phyloP scores from a whole-genome alignment of 139 green algal genomes.

The Chlorella sp. region DNA sequence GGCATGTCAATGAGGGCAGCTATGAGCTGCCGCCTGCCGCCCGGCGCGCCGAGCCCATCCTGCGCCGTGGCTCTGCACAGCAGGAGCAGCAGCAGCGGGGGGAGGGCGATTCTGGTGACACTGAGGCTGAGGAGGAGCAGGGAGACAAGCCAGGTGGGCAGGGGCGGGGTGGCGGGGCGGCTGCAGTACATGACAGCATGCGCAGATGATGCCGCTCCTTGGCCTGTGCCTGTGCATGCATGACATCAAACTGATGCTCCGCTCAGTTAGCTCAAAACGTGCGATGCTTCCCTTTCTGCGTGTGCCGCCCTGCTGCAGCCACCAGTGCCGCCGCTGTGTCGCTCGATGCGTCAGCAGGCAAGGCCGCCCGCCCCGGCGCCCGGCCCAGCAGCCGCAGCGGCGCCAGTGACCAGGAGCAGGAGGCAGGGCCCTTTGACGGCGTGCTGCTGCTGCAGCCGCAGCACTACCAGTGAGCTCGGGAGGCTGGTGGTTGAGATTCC shows the following conservation, averaged over 20 bases:
- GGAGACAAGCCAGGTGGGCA: neutral
- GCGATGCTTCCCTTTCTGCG: too few species aligned
- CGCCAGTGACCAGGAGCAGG: neutral
- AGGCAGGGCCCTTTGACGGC: slow-evolving; percentile 37
- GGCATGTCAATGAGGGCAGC: slow-evolving; percentile 52
- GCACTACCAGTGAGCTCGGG: slow-evolving; percentile 35
- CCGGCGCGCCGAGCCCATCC: neutral
- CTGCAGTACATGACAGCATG: too few species aligned
- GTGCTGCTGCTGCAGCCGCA: slow-evolving; percentile 36
- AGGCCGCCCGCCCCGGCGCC: neutral
- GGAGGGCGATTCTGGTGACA: neutral
- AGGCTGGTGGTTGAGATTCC: too few species aligned
- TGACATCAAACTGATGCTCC: too few species aligned
- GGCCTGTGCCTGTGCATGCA: too few species aligned
- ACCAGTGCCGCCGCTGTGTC: neutral
- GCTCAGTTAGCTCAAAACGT: too few species aligned
- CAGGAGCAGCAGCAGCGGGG: neutral
- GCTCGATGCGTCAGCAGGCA: neutral
- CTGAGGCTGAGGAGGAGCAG: neutral
- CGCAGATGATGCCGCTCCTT: too few species aligned
- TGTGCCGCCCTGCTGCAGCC: neutral
- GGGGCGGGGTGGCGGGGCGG: too few species aligned
- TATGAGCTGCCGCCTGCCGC: slow-evolving; percentile 8
- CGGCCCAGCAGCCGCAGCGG: neutral
- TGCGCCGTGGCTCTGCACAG: neutral